Evolutionary conservation across 441 rosid species (phyloP).

Genomic region (Eruca vesicaria): DNA sequence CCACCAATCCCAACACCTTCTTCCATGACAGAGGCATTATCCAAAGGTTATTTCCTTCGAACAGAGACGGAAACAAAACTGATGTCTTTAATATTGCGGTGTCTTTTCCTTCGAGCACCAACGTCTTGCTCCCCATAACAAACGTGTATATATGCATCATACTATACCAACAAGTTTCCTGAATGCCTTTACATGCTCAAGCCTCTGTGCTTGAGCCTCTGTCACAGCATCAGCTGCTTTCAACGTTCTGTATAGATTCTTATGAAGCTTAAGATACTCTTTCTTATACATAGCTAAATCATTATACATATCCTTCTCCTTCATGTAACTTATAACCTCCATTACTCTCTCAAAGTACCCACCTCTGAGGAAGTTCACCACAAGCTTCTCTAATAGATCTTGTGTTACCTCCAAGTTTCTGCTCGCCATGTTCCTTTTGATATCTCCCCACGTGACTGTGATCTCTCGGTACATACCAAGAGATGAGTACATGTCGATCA

Average conservation of each 20-base stretch:
- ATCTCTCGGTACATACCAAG: conserved; percentile 62
- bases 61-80: too few species aligned
- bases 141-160: not conserved
- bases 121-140: too few species aligned
- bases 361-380: conserved; percentile 68
- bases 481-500: conserved; percentile 56
- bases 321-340: conserved; percentile 66
- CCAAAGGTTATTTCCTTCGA: too few species aligned
- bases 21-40: too few species aligned
- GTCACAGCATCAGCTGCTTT: conserved; percentile 50
- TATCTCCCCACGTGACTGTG: conserved; percentile 81
- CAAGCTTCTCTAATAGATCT: conserved; percentile 69
- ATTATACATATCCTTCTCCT: conserved; percentile 41
- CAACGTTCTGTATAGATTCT: conserved; percentile 61
- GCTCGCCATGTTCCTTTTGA: conserved; percentile 52
- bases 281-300: conserved; percentile 60
- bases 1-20: too few species aligned
- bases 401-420: conserved; percentile 42
- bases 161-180: conserved; percentile 59
- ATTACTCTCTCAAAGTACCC: conserved; percentile 92
- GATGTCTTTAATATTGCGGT: too few species aligned
- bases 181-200: conserved; percentile 55
- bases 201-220: conserved; percentile 67
- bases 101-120: too few species aligned
- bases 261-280: conserved; percentile 73